Percentiles rank a stretch among this genome's conserved stretches.
Evolutionary conservation across 129 eudicot species (phyloP).

Genomic region (Flaveria sonorensis): DNA sequence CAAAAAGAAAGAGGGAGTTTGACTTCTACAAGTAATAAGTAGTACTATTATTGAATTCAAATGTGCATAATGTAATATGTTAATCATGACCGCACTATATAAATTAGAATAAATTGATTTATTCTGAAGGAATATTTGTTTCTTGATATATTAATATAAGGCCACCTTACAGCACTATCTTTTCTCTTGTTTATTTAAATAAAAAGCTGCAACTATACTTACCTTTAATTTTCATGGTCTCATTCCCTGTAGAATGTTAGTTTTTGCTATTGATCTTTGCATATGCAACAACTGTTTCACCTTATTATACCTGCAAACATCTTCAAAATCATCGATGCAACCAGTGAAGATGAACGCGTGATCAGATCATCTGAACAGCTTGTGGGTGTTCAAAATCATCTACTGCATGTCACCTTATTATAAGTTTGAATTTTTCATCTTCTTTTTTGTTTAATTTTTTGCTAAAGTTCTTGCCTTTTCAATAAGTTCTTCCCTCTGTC

Average conservation of each 20-base stretch:
- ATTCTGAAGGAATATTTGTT: conserved; percentile 32
- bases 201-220: conserved; percentile 36
- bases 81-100: conserved; percentile 49
- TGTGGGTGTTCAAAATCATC: not conserved
- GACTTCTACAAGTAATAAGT: conserved; percentile 45
- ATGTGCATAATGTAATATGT: conserved; percentile 35
- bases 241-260: conserved; percentile 15
- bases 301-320: conserved; percentile 15
- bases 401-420: not conserved
- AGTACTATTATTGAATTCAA: conserved; percentile 40
- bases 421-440: conserved; percentile 7
- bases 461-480: conserved; percentile 19
- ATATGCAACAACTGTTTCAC: conserved; percentile 41
- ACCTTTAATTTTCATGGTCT: conserved; percentile 21
- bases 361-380: conserved; percentile 8
- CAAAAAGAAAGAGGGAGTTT: conserved; percentile 38
- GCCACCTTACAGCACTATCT: conserved; percentile 41
- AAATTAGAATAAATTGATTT: conserved; percentile 36
- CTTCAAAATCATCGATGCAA: conserved; percentile 3
- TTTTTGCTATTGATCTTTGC: conserved; percentile 49
- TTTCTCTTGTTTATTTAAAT: conserved; percentile 31
- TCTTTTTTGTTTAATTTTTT: not conserved
- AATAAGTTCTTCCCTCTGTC: conserved; percentile 21
- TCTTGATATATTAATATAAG: conserved; percentile 29
- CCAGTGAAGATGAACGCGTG: not conserved